phyloP scores from a whole-genome alignment of 2,329 filamentous ascomycete species.

The Sodiomyces alkalinus region DNA sequence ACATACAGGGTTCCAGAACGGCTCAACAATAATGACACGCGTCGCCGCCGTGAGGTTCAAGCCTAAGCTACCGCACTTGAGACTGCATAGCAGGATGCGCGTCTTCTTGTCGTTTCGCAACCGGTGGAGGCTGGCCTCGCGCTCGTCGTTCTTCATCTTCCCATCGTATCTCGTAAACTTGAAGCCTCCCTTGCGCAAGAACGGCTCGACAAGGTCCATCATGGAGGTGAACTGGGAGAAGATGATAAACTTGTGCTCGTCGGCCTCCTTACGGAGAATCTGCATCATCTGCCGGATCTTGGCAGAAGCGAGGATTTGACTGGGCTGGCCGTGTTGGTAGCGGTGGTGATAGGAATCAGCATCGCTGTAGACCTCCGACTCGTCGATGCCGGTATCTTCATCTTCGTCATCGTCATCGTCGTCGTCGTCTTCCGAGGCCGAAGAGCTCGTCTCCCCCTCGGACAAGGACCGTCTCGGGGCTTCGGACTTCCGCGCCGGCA shows the following conservation, averaged over 20 bases:
- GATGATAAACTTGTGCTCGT: conserved; percentile 89
- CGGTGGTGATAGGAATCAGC: conserved; percentile 15
- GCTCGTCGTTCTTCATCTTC: conserved; percentile 82
- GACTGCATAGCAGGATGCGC: conserved; percentile 75
- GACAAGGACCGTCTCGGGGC: not conserved
- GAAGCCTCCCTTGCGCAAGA: conserved; percentile 60
- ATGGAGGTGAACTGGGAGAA: conserved; percentile 98
- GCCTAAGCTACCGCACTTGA: conserved; percentile 85
- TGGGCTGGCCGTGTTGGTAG: conserved; percentile 24
- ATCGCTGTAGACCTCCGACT: conserved; percentile 24
- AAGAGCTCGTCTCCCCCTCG: not conserved
- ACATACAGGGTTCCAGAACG: conserved; percentile 90
- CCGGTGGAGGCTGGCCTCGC: conserved; percentile 69
- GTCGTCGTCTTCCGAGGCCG: too few species aligned
- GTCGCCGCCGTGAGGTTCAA: conserved; percentile 90
- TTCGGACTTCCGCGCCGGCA: conserved; percentile 1
- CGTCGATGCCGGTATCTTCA: conserved; percentile 21
- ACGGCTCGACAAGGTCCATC: conserved; percentile 91
- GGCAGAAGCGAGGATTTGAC: conserved; percentile 55
- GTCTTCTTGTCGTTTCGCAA: conserved; percentile 62
- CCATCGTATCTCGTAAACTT: conserved; percentile 85
- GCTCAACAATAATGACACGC: conserved; percentile 86
- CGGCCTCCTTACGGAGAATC: conserved; percentile 64
- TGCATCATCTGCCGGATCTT: conserved; percentile 80
- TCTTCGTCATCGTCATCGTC: too few species aligned